Evolutionary conservation across 352 stramenopile genomes (phyloP).

Genomic region (Phytophthora melonis): DNA sequence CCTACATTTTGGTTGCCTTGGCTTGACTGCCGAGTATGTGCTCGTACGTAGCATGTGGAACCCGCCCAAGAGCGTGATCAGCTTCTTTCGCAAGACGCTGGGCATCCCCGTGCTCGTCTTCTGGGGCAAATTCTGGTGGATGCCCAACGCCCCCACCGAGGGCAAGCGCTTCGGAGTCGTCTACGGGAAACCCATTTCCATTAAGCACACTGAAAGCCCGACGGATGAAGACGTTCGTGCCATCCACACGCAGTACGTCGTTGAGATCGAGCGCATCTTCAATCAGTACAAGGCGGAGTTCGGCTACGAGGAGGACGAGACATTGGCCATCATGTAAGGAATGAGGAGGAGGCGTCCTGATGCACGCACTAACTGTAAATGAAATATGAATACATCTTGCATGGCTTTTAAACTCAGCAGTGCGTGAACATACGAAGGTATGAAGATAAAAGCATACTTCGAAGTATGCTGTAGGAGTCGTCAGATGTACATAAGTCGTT

Average conservation of each 20-base stretch:
- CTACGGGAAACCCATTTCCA: slow-evolving; percentile 46
- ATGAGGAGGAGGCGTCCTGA: not conserved
- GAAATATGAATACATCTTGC: no score
- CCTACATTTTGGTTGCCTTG: not conserved
- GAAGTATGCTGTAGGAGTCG: not conserved
- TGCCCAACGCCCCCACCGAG: slow-evolving; percentile 38
- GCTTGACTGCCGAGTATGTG: not conserved
- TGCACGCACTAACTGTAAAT: not conserved
- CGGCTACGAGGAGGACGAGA: not conserved
- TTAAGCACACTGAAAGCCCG: slow-evolving; percentile 24
- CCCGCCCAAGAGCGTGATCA: slow-evolving; percentile 52
- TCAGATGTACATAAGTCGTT: not conserved
- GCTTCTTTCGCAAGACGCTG: slow-evolving; percentile 63
- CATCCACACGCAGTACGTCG: slow-evolving; percentile 43
- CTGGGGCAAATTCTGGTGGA: slow-evolving; percentile 49
- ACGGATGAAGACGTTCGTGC: slow-evolving; percentile 35
- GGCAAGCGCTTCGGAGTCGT: slow-evolving; percentile 50
- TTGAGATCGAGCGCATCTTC: slow-evolving; percentile 41
- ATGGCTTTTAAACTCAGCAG: not conserved
- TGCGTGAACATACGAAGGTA: not conserved
- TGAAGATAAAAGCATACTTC: not conserved
- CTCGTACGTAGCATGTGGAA: slow-evolving; percentile 55
- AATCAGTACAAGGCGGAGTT: slow-evolving; percentile 35
- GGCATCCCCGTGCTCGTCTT: slow-evolving; percentile 71
- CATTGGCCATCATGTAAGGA: not conserved